phyloP scores from a whole-genome alignment of 495 filamentous ascomycete species.

The Penicillium fimorum region DNA sequence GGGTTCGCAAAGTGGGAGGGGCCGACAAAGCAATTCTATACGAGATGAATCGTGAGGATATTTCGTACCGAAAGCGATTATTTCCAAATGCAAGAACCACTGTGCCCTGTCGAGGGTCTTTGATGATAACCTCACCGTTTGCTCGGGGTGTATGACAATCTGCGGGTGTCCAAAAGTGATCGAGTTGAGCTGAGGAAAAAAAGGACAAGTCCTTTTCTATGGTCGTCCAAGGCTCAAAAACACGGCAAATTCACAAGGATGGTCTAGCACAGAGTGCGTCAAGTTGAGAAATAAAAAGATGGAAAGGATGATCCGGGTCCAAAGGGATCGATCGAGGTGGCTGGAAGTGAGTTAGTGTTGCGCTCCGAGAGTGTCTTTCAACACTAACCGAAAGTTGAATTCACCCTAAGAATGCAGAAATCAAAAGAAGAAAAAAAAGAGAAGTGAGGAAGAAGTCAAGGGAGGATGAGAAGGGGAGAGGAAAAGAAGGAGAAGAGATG shows the following conservation, averaged over 20 bases:
- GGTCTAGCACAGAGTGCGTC: conserved; percentile 22
- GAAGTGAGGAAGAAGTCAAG: conserved; percentile 37
- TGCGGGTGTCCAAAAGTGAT: conserved; percentile 19
- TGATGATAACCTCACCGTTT: conserved; percentile 8
- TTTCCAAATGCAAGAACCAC: not conserved
- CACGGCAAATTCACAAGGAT: conserved; percentile 20
- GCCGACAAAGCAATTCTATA: conserved; percentile 21
- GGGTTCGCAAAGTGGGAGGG: conserved; percentile 20
- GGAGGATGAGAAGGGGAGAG: conserved; percentile 28
- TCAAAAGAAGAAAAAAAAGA: conserved; percentile 25
- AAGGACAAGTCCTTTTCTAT: conserved; percentile 7
- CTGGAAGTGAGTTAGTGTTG: conserved; percentile 44
- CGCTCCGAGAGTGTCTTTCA: conserved; percentile 12
- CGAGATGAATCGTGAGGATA: conserved; percentile 4
- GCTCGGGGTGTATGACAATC: conserved; percentile 16
- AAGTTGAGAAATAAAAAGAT: conserved; percentile 21
- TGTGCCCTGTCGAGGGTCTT: conserved; percentile 1
- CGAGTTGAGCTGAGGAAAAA: conserved; percentile 7
- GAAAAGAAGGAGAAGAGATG: conserved; percentile 29
- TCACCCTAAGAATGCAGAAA: conserved; percentile 13
- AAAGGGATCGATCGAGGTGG: conserved; percentile 61
- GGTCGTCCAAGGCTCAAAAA: conserved; percentile 16
- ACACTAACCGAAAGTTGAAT: conserved; percentile 18
- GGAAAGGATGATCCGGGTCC: conserved; percentile 29
- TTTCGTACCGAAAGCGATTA: not conserved